Conservation (phyloP, 2,329 filamentous ascomycete species). For the Penicillium verrucosum region DNA sequence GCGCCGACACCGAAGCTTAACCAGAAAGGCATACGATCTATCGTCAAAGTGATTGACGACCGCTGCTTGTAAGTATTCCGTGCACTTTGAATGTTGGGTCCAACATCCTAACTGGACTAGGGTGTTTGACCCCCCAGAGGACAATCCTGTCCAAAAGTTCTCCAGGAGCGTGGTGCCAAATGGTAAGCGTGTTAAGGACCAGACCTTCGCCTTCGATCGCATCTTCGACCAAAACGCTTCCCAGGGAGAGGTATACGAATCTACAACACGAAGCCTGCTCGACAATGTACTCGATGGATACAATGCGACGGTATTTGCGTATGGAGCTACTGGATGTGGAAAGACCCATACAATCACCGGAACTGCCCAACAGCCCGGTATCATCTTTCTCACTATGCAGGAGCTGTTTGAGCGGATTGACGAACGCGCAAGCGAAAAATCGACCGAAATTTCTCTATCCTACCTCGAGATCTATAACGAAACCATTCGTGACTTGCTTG, state of each 20-base stretch:
- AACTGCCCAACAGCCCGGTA: constrained; percentile 86
- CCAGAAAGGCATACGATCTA: constrained; percentile 80
- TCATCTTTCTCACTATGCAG: constrained; percentile 99
- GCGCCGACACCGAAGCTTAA: constrained; percentile 79
- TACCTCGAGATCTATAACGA: constrained; percentile 99
- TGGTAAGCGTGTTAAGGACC: constrained; percentile 93
- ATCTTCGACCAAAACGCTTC: constrained; percentile 95
- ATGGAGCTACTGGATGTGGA: constrained; percentile 94
- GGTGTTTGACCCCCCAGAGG: constrained; percentile 95
- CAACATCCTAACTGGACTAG: constrained; percentile 47
- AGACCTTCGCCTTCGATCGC: constrained; percentile 93
- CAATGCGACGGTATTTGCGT: constrained; percentile 98
- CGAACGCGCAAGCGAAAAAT: constrained; percentile 82
- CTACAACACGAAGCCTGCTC: constrained; percentile 82
- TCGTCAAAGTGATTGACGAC: constrained; percentile 95
- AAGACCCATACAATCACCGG: constrained; percentile 98
- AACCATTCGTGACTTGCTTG: constrained; percentile 89
- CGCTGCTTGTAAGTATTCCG: constrained; percentile 74
- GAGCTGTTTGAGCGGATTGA: constrained; percentile 94
- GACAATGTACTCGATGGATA: constrained; percentile 96
- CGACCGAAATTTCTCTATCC: constrained; percentile 84
- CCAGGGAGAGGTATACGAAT: constrained; percentile 91
- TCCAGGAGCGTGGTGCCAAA: constrained; percentile 74
- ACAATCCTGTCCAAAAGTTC: constrained; percentile 86
- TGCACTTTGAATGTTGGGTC: neutral